A percentile compares a stretch with the other conserved stretches of the same genome.
phyloP scores from a whole-genome alignment of 805 yeast genomes.

The Yarrowia hollandica region DNA sequence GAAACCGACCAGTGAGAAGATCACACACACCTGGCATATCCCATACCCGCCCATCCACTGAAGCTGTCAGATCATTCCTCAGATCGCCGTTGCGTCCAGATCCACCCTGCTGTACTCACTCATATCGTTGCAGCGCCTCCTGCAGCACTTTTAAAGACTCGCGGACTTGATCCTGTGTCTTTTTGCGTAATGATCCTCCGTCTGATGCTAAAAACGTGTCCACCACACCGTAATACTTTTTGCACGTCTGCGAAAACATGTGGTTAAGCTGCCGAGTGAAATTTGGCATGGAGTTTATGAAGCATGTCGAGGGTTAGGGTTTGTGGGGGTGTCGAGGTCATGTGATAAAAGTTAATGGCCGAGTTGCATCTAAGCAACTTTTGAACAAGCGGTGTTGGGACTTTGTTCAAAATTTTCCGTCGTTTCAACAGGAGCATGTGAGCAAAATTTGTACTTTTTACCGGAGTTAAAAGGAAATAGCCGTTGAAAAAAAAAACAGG shows the following conservation, averaged over 20 bases:
- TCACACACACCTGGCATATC: too few relatives aligned
- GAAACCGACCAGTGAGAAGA: too few relatives aligned
- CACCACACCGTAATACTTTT: background rate
- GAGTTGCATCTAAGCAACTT: background rate
- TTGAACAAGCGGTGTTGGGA: background rate
- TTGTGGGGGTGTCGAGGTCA: background rate
- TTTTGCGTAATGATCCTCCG: background rate
- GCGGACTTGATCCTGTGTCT: background rate
- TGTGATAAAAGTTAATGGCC: background rate
- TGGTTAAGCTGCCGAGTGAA: background rate
- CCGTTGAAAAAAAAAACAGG: too few relatives aligned
- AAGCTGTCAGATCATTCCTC: too few relatives aligned
- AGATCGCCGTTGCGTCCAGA: too few relatives aligned
- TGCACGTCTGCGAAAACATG: conserved; percentile 21
- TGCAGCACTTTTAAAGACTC: background rate
- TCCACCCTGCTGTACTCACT: conserved; percentile 6
- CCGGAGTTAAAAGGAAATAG: too few relatives aligned
- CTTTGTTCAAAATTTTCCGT: too few relatives aligned
- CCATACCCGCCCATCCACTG: too few relatives aligned
- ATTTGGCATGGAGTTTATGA: background rate
- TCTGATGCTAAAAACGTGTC: background rate
- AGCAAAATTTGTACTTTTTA: too few relatives aligned
- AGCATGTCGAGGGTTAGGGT: conserved; percentile 20
- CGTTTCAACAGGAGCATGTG: too few relatives aligned
- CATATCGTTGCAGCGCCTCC: background rate